phyloP scores from a whole-genome alignment of 805 yeast genomes.

The Phaffomyces antillensis region DNA sequence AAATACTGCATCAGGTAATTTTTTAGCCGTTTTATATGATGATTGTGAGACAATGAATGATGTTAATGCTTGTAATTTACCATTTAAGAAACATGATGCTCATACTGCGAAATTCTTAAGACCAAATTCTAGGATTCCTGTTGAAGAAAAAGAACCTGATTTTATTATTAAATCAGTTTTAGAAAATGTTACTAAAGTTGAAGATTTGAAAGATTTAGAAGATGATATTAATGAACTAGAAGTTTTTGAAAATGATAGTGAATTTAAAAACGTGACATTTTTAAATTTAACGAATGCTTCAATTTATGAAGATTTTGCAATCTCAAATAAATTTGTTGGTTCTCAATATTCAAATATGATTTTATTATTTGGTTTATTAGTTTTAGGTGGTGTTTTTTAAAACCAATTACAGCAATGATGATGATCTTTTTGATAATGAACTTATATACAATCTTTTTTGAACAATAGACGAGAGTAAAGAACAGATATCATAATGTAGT shows the following conservation, averaged over 20 bases:
- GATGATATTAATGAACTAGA: background rate
- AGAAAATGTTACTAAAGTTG: slow-evolving; percentile 9
- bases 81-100: slow-evolving; percentile 37
- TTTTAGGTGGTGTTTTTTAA: background rate
- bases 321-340: background rate
- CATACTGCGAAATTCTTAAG: slow-evolving; percentile 24
- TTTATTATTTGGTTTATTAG: slow-evolving; percentile 1
- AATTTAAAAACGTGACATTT: background rate
- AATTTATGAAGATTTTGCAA: slow-evolving; percentile 3
- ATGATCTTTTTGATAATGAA: background rate
- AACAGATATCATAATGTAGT: background rate
- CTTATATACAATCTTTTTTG: background rate
- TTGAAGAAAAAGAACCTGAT: slow-evolving; percentile 22
- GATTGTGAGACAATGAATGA: slow-evolving; percentile 42
- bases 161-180: slow-evolving; percentile 16
- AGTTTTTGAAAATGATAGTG: background rate
- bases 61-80: slow-evolving; percentile 43
- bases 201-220: background rate
- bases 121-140: slow-evolving; percentile 20
- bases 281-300: background rate
- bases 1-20: slow-evolving; percentile 38
- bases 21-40: slow-evolving; percentile 35
- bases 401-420: background rate
- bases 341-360: background rate
- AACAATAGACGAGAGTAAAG: background rate